These are phyloP conservation scores for Orbilia ellipsospora DNA, from an alignment of 2,329 filamentous ascomycete genomes.

Conservation along the genomic window DNA sequence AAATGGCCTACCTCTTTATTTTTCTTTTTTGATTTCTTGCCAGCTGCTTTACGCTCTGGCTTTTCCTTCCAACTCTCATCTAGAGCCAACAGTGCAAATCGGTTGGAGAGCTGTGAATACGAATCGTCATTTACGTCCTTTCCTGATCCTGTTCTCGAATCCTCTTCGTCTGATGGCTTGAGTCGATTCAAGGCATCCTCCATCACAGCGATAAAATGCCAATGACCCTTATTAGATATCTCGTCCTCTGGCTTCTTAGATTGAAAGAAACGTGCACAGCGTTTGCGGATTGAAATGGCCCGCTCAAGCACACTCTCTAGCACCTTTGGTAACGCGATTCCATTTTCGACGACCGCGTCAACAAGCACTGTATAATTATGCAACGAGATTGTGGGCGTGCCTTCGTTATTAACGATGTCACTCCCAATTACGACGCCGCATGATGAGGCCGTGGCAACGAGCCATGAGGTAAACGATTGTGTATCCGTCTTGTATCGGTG, in stretches of 20 bases:
- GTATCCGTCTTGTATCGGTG: conserved; percentile 25
- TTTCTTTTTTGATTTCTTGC: too few species aligned
- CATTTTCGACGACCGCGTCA: neutral
- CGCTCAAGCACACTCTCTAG: conserved; percentile 10
- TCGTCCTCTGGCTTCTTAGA: neutral
- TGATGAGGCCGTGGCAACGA: conserved; percentile 5
- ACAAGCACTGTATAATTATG: too few species aligned
- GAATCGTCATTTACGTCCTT: too few species aligned
- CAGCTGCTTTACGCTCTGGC: too few species aligned
- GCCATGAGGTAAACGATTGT: conserved; percentile 10
- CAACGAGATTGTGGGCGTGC: too few species aligned
- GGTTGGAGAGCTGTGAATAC: too few species aligned
- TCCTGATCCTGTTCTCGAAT: too few species aligned
- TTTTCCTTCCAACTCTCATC: too few species aligned
- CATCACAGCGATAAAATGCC: conserved; percentile 20
- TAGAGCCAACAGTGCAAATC: too few species aligned
- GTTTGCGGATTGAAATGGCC: conserved; percentile 15
- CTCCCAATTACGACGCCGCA: neutral
- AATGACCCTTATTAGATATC: conserved; percentile 10
- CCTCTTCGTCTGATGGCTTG: too few species aligned
- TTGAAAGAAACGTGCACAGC: conserved; percentile 5
- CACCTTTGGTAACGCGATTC: neutral
- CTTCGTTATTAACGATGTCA: too few species aligned
- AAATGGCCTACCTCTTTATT: too few species aligned
- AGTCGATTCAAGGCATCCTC: conserved; percentile 11